These are phyloP conservation scores for Penicillium bovifimosum DNA, from an alignment of 495 filamentous ascomycete species.

Conservation along the genomic window DNA sequence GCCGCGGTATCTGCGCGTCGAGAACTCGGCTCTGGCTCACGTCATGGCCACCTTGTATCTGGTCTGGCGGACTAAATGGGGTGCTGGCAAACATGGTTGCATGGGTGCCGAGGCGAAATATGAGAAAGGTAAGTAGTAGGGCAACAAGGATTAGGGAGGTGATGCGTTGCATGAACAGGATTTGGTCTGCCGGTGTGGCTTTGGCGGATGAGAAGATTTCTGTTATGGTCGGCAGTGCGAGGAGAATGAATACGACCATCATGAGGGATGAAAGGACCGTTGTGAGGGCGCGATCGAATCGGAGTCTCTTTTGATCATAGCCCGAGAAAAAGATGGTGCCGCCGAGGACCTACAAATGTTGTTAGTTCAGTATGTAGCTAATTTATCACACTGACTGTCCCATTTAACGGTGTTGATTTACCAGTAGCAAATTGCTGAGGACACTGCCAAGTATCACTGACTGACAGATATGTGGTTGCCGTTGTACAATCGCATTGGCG, in stretches of 20 bases:
- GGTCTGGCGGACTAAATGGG: slow-evolving; percentile 1
- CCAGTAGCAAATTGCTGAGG: slow-evolving; percentile 22
- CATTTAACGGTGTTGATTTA: neutral
- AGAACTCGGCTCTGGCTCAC: neutral
- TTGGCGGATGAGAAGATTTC: slow-evolving; percentile 18
- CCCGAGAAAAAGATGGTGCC: slow-evolving; percentile 18
- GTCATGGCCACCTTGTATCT: neutral
- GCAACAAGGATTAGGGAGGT: slow-evolving; percentile 49
- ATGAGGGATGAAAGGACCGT: slow-evolving; percentile 25
- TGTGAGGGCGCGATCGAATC: slow-evolving; percentile 21
- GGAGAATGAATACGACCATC: slow-evolving; percentile 17
- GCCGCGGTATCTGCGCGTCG: neutral
- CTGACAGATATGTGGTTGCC: slow-evolving; percentile 11
- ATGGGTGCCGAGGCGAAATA: slow-evolving; percentile 42
- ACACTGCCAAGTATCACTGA: slow-evolving; percentile 20
- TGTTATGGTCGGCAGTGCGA: slow-evolving; percentile 23
- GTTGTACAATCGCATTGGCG: slow-evolving; percentile 12
- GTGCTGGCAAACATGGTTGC: slow-evolving; percentile 10
- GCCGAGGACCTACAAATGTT: slow-evolving; percentile 15
- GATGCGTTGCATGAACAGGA: slow-evolving; percentile 12
- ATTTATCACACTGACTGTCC: neutral
- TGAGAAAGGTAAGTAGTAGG: slow-evolving; percentile 61
- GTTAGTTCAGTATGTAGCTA: neutral
- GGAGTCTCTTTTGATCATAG: slow-evolving; percentile 16
- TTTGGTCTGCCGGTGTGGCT: slow-evolving; percentile 33